phyloP scores from a whole-genome alignment of 306 rosid species.

The Quercus cerris region DNA sequence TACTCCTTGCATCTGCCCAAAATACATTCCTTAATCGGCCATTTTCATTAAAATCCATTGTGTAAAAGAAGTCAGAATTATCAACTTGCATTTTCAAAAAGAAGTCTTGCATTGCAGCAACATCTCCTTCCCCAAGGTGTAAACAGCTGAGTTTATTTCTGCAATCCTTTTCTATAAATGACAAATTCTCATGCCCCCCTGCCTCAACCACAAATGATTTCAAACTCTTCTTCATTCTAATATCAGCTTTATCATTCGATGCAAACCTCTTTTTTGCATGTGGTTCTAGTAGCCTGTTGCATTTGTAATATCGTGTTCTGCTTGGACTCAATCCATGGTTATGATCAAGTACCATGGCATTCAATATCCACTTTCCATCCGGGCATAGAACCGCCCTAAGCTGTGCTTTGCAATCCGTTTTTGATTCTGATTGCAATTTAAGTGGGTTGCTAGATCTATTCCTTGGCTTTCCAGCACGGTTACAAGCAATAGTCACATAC shows the following conservation, averaged over 20 bases:
- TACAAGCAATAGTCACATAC: too few species aligned
- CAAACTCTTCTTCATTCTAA: not conserved
- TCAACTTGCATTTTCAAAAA: too few species aligned
- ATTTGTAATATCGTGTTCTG: not conserved
- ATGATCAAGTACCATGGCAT: slow-evolving; percentile 12
- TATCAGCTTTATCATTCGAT: not conserved
- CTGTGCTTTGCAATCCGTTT: slow-evolving; percentile 12
- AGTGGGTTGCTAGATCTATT: too few species aligned
- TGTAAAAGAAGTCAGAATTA: too few species aligned
- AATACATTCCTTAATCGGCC: too few species aligned
- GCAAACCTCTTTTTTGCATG: not conserved
- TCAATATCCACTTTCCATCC: slow-evolving; percentile 16
- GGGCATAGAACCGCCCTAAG: slow-evolving; percentile 3
- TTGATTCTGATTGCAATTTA: not conserved
- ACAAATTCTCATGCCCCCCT: not conserved
- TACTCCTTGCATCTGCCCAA: too few species aligned
- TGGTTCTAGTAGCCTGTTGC: not conserved
- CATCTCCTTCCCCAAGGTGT: not conserved
- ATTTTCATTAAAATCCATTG: too few species aligned
- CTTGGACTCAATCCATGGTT: slow-evolving; percentile 4
- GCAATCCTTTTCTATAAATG: not conserved
- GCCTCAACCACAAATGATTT: not conserved
- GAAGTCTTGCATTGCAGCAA: too few species aligned
- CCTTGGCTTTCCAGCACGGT: too few species aligned
- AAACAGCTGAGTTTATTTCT: not conserved